phyloP scores from a whole-genome alignment of 78 protist genomes.

The Kipferlia bialata region DNA sequence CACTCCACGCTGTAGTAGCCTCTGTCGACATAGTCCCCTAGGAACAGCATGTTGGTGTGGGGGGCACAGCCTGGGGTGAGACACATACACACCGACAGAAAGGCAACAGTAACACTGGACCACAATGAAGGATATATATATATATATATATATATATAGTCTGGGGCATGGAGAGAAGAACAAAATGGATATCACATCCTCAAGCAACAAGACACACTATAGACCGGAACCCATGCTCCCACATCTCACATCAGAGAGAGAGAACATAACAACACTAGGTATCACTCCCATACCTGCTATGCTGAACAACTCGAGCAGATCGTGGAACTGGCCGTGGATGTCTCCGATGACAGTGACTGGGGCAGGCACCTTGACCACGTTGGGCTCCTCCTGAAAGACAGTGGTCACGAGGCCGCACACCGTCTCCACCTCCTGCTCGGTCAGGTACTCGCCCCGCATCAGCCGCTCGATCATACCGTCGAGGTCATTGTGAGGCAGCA shows the following conservation, averaged over 20 bases:
- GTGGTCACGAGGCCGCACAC: not conserved
- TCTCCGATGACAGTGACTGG: conserved; percentile 23
- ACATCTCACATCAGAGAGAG: too few relatives aligned
- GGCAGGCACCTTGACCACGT: not conserved
- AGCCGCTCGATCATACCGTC: not conserved
- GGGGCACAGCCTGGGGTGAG: not conserved
- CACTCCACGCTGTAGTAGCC: conserved; percentile 79
- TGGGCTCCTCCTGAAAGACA: not conserved
- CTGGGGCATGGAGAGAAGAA: too few relatives aligned
- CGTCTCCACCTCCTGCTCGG: not conserved
- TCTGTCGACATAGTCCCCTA: conserved; percentile 88
- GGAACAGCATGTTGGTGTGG: conserved; percentile 16
- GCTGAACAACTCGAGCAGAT: conserved; percentile 17
- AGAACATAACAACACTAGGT: too few relatives aligned
- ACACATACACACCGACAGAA: too few relatives aligned
- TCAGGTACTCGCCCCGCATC: not conserved
- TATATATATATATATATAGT: too few relatives aligned
- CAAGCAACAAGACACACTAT: too few relatives aligned
- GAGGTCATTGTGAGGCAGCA: not conserved
- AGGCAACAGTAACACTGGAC: too few relatives aligned
- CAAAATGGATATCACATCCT: too few relatives aligned
- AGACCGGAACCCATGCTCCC: too few relatives aligned
- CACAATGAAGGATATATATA: too few relatives aligned
- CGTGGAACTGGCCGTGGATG: conserved; percentile 28
- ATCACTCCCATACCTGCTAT: too few relatives aligned